Conservation (phyloP, 306 rosid genomes). For the Gleditsia sinensis region DNA sequence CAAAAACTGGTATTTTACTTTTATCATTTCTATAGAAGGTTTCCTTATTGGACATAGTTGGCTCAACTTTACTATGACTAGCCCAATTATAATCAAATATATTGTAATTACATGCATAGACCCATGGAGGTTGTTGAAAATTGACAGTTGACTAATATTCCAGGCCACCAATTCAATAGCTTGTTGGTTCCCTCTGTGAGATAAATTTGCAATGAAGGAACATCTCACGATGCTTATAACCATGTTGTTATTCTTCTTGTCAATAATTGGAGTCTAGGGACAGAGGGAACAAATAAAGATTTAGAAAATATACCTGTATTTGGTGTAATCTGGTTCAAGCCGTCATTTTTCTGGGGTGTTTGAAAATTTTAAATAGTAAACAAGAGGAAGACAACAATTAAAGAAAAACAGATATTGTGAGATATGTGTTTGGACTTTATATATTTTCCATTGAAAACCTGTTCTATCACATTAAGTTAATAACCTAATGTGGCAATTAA, state of each 20-base stretch:
- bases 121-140: background rate
- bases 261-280: background rate
- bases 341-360: background rate
- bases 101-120: background rate
- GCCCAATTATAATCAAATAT: background rate
- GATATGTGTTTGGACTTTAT: background rate
- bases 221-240: background rate
- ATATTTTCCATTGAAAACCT: background rate
- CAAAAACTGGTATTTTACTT: constrained; percentile 74
- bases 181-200: background rate
- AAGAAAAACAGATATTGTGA: background rate
- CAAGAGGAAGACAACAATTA: background rate
- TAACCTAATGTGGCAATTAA: background rate
- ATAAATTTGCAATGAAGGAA: background rate
- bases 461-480: background rate
- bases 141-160: background rate
- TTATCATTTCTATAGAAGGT: constrained; percentile 3
- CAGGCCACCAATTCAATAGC: background rate
- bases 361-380: background rate
- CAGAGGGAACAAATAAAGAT: background rate
- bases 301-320: background rate
- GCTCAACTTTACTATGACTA: constrained; percentile 7
- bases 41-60: constrained; percentile 19
- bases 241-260: background rate
- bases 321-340: background rate